Base-by-base conservation (phyloP, 2,329 filamentous ascomycete species). In the Macrophomina tecta region DNA sequence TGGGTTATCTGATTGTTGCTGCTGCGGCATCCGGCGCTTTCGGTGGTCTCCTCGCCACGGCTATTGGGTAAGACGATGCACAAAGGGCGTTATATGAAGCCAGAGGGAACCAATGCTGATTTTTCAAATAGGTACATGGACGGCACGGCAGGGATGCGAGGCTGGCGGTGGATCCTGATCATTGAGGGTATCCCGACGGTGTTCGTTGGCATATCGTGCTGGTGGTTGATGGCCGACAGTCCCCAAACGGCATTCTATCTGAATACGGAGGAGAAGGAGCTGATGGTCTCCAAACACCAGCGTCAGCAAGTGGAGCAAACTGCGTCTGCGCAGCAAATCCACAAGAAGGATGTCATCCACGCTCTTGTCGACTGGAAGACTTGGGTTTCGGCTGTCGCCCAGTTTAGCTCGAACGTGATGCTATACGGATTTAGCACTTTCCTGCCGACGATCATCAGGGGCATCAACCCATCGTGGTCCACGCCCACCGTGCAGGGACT, bases 361-460 rank as follows among this genome's bases (percentile, higher is more conserved):
- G 90, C 89, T 0, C 87, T 91, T 68, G 84, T 82, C 69, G 91
- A 94, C 77, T 93, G 90, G 90, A 93, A 91, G 75, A 87, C 92
- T 23, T 92, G 89, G 84, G 79, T 84, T 1, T 93, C 93, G 74
- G 89, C 85, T 69, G 76, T 87, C 45, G 90, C 83, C 5, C 90
- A 92, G 75, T 93, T 93, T 73, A 90, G 91, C 5, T 84, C 85
- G 16, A 90, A 93, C 73, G 91, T 89, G 1, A 91, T 94, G 87
- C 83, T 94, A 0, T 94, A 94, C 73, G 90, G 91, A 3, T 93
- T 89, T 76, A 90, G 88, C 61, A 93, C 90, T 0, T 94, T 94
- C 74, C 79, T 94, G 49, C 91, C 91, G 0, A 93, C 90, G 4
- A 94, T 94, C 70, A 92, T 94, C 75, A 82, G 86, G 48, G 88